A percentile compares a stretch with the other conserved stretches of the same genome.
Evolutionary conservation across 2,329 filamentous ascomycete genomes (phyloP).

Genomic region (Beauveria australis): DNA sequence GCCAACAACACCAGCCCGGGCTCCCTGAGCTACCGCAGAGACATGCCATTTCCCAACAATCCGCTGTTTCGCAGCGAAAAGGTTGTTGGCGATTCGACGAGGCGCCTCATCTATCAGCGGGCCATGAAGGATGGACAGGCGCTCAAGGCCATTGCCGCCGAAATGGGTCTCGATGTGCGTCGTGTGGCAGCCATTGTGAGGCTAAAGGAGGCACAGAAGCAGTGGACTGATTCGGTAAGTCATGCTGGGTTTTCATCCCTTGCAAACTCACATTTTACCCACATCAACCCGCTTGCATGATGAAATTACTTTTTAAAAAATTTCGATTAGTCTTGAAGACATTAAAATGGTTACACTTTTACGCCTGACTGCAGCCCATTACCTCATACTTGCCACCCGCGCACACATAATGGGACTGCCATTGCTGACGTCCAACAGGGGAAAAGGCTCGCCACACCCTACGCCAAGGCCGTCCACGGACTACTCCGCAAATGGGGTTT

Average conservation of each 20-base stretch:
- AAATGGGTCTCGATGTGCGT: constrained; percentile 71
- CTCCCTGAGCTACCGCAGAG: constrained; percentile 29
- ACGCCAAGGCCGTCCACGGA: constrained; percentile 63
- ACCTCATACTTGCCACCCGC: constrained; percentile 1
- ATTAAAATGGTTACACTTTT: constrained; percentile 70
- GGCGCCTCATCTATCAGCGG: constrained; percentile 64
- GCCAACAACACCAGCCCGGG: constrained; percentile 21
- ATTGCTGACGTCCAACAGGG: constrained; percentile 45
- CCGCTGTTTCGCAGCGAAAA: constrained; percentile 58
- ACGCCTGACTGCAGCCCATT: constrained; percentile 17
- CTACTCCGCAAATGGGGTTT: constrained; percentile 72
- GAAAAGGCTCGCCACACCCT: constrained; percentile 67
- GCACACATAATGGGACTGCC: constrained; percentile 5
- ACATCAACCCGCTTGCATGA: constrained; percentile 31
- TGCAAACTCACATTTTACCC: constrained; percentile 10
- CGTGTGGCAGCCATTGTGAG: constrained; percentile 79
- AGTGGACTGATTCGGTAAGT: constrained; percentile 68
- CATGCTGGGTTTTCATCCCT: background rate
- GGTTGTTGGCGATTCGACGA: constrained; percentile 65
- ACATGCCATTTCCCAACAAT: constrained; percentile 68
- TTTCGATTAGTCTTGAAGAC: constrained; percentile 99
- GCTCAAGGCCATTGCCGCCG: constrained; percentile 68
- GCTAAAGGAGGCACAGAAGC: constrained; percentile 77
- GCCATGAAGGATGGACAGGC: constrained; percentile 59
- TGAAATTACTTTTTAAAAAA: constrained; percentile 56